Evolutionary conservation across 2,329 filamentous ascomycete species (phyloP), one percentile per base, ranked within the genome.

Genomic region (Calonectria fujianensis): DNA sequence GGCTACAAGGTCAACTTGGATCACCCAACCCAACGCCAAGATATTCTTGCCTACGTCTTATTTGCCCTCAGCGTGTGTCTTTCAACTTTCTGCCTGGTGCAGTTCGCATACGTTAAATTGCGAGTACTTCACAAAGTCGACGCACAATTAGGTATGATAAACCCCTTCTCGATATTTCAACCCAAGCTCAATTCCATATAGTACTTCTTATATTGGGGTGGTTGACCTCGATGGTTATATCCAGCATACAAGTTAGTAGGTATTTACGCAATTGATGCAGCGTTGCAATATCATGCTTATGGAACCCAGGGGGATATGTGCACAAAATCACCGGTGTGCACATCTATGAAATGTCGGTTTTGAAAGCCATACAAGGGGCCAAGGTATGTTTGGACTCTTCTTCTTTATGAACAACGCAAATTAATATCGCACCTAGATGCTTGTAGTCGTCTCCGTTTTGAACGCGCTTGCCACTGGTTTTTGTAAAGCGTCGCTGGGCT

Each of bases 1-100:
- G 82, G 77, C 29, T 84, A 83, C 61, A 72, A 75, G 1, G 82
- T 84, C 29, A 76, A 85, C 52, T 83, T 84, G 45, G 79, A 78
- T 9, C 75, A 83, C 45, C 83, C 83, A 0, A 74, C 76, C 24
- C 41, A 74, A 51, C 35, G 74, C 57, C 51, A 32, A 41, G 18
- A 77, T 2, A 70, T 59, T 73, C 31, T 73, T 50, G 72, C 76
- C 11, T 83, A 81, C 20, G 72, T 76, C 39, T 54, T 83, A 3
- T 82, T 82, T 57, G 81, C 74, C 2, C 32, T 81, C 4, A 73
- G 79, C 0, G 18, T 71, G 78, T 48, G 77, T 18, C 20, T 72
- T 27, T 24, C 37, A 0, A 20, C 74, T 8, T 24, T 81, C n/a
- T 76, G 79, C 5, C 31, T 83, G 16, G 51, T 64, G 0, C 82